Evolutionary conservation across 257 asterid genomes (phyloP).

Genomic region (Schizonepeta tenuifolia): DNA sequence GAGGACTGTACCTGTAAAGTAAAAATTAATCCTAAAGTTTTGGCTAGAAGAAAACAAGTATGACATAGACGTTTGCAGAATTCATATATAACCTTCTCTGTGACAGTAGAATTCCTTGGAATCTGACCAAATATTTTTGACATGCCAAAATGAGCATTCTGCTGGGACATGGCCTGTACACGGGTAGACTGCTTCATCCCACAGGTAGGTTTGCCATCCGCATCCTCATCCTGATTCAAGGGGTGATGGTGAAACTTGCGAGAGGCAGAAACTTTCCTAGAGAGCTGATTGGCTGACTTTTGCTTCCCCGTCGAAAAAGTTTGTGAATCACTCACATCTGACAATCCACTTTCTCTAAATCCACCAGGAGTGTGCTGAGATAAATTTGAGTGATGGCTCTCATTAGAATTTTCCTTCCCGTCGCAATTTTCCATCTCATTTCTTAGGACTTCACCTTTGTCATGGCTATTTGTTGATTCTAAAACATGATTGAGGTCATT

Average conservation of each 20-base stretch:
- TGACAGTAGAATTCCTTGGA: constrained; percentile 37
- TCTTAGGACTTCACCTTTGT: constrained; percentile 45
- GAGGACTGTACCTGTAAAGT: constrained; percentile 55
- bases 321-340: constrained; percentile 61
- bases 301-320: constrained; percentile 58
- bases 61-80: constrained; percentile 7
- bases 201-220: constrained; percentile 48
- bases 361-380: constrained; percentile 61
- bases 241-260: constrained; percentile 90
- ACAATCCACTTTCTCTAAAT: constrained; percentile 51
- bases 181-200: constrained; percentile 49
- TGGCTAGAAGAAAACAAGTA: constrained; percentile 2
- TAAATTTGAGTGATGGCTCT: constrained; percentile 60
- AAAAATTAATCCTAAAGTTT: constrained; percentile 11
- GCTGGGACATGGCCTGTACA: constrained; percentile 43
- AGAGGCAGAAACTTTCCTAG: constrained; percentile 55
- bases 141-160: constrained; percentile 49
- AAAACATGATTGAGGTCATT: constrained; percentile 41
- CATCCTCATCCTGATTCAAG: constrained; percentile 65
- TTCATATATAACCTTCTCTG: constrained; percentile 48
- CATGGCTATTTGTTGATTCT: constrained; percentile 32
- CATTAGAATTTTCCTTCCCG: constrained; percentile 63
- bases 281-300: constrained; percentile 54
- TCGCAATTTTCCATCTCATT: constrained; percentile 52
- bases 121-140: constrained; percentile 51